These are phyloP conservation scores for Acanthamoeba culbertsoni DNA, from an alignment of 208 protist genomes.

Conservation along the genomic window DNA sequence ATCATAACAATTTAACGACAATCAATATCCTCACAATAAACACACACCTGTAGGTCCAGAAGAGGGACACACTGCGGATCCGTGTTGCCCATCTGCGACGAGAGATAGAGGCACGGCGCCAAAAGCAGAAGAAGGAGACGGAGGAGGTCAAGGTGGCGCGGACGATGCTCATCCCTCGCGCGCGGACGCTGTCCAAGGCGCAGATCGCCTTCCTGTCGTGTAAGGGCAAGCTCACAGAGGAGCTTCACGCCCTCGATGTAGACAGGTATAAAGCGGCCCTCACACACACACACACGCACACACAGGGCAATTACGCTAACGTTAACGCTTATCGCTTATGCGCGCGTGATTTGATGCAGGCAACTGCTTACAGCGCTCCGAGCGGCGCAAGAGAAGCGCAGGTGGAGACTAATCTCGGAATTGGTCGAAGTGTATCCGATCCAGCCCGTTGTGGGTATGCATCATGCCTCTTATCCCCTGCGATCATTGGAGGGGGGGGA, in stretches of 20 bases:
- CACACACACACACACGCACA: no score
- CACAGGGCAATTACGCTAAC: background rate
- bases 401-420: background rate
- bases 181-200: background rate
- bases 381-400: background rate
- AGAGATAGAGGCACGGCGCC: background rate
- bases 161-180: background rate
- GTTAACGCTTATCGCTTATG: no score
- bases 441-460: background rate
- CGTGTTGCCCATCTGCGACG: background rate
- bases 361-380: background rate
- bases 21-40: background rate
- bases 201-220: background rate
- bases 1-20: background rate
- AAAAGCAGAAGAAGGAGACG: background rate
- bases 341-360: no score
- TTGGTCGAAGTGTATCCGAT: background rate
- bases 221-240: conserved; percentile 1
- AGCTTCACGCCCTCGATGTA: background rate
- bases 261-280: background rate
- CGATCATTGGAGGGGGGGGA: no score
- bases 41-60: background rate
- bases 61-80: conserved; percentile 7
- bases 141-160: background rate
- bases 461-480: no score